Base-by-base conservation (phyloP, 257 asterid genomes). In the Coffea canephora region DNA sequence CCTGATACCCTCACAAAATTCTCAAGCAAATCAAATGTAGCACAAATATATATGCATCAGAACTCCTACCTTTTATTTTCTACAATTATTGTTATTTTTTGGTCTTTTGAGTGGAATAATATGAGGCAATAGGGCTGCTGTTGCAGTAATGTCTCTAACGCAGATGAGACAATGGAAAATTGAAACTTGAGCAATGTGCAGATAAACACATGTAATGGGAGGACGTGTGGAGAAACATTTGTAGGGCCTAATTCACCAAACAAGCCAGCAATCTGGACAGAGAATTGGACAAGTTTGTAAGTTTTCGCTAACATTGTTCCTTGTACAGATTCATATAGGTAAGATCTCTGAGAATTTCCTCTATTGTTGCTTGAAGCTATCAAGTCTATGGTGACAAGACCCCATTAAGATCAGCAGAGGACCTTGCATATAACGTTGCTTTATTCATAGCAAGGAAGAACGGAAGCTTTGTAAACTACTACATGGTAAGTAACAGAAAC, bases 201-300 rank as follows among this genome's bases (percentile, higher is more conserved):
- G 99, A 93, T 95, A 14, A 93, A 95, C 76, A 50, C 99, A 27
- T 95, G 99, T 86, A 95, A 95, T 82, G 98, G 99, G 70, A 23
- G 80, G 87, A 88, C 3, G 62, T 95, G 99, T 77, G 99, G 93
- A 25, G 97, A 91, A 66, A 93, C 98, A 84, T 93, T 91, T 81
- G 86, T 77, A 3, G 98, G 98, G 36, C 99, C 99, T n/a, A 95
- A 95, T 84, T 87, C 97, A 50, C 94, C 97, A 82, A 88, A 89
- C 45, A 95, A 95, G 78, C 98, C 99, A 31, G 95, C 97, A 4
- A 68, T 93, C 18, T 95, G 99, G 99, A 95, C 99, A 43, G 99
- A 95, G 87, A 90, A 93, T 79, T 95, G 99, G 99, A 95, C 99
- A 18, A 95, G 91, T 81, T 89, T 85, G 99, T 95, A 88, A 91